A percentile compares a stretch with the other conserved stretches of the same genome.
Conservation (phyloP, 2,329 filamentous ascomycete genomes). For the Calonectria montana region DNA sequence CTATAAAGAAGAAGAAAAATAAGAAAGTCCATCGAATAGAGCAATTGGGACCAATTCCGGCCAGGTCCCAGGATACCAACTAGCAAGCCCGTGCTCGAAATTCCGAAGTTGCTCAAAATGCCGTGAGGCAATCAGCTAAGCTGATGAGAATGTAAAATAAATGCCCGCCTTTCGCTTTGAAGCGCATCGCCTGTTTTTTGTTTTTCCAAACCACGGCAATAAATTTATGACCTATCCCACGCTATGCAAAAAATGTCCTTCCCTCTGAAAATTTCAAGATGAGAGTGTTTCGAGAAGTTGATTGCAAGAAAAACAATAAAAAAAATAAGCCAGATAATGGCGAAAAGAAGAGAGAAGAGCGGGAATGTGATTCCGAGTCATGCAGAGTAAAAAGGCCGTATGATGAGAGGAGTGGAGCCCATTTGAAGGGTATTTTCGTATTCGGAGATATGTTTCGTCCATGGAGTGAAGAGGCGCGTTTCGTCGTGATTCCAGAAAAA, state of each 20-base stretch:
- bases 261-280: slow-evolving; percentile 18
- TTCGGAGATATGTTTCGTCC: slow-evolving; percentile 10
- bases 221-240: slow-evolving; percentile 32
- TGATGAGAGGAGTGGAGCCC: slow-evolving; percentile 16
- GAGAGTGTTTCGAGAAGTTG: slow-evolving; percentile 20
- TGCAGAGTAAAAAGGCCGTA: slow-evolving; percentile 30
- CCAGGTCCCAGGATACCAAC: slow-evolving; percentile 6
- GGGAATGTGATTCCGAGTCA: slow-evolving; percentile 18
- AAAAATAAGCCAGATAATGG: background rate
- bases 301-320: slow-evolving; percentile 14
- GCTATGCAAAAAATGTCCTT: slow-evolving; percentile 39
- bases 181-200: slow-evolving; percentile 5
- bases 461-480: slow-evolving; percentile 24
- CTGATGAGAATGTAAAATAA: slow-evolving; percentile 41
- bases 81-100: slow-evolving; percentile 10
- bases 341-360: slow-evolving; percentile 8
- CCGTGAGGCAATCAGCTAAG: slow-evolving; percentile 44
- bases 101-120: slow-evolving; percentile 16
- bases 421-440: slow-evolving; percentile 1
- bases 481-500: slow-evolving; percentile 35
- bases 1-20: slow-evolving; percentile 24
- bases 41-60: slow-evolving; percentile 13
- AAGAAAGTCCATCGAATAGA: background rate
- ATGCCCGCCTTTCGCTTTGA: slow-evolving; percentile 22
- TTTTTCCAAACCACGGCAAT: slow-evolving; percentile 26